phyloP scores from a whole-genome alignment of 2,329 filamentous ascomycete species.

The Fusarium agapanthi region DNA sequence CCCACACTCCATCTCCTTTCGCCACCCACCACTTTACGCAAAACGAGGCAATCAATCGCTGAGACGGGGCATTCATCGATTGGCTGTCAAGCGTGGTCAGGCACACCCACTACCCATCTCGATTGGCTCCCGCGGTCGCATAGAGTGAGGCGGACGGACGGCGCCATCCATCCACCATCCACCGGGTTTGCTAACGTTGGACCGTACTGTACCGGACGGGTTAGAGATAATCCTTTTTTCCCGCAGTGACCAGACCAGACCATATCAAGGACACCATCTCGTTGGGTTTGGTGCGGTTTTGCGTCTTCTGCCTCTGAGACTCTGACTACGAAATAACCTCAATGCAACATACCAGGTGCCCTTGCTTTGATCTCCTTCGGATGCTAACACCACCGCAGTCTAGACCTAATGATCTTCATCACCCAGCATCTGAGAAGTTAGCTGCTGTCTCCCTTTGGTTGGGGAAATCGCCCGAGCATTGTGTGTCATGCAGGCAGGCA shows the following conservation, averaged over 20 bases:
- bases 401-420: conserved; percentile 34
- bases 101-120: conserved; percentile 31
- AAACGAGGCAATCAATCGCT: conserved; percentile 44
- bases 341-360: conserved; percentile 9
- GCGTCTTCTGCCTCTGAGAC: neutral
- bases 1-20: conserved; percentile 33
- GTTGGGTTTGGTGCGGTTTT: neutral
- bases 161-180: conserved; percentile 2
- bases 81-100: conserved; percentile 36
- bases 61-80: conserved; percentile 39
- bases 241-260: too few relatives aligned
- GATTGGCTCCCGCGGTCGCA: conserved; percentile 40
- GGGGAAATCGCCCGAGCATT: conserved; percentile 22
- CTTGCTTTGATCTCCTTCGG: conserved; percentile 18
- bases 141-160: conserved; percentile 41
- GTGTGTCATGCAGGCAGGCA: conserved; percentile 30
- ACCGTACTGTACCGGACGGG: neutral
- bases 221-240: conserved; percentile 9
- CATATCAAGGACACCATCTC: conserved; percentile 26
- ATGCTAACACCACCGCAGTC: conserved; percentile 13
- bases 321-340: conserved; percentile 26
- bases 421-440: conserved; percentile 5
- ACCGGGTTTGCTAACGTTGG: neutral
- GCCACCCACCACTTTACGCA: conserved; percentile 34
- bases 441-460: conserved; percentile 11